Evolutionary conservation across 129 eudicot genomes (phyloP), one percentile per base, ranked within the genome.

Genomic region (Calendula officinalis): DNA sequence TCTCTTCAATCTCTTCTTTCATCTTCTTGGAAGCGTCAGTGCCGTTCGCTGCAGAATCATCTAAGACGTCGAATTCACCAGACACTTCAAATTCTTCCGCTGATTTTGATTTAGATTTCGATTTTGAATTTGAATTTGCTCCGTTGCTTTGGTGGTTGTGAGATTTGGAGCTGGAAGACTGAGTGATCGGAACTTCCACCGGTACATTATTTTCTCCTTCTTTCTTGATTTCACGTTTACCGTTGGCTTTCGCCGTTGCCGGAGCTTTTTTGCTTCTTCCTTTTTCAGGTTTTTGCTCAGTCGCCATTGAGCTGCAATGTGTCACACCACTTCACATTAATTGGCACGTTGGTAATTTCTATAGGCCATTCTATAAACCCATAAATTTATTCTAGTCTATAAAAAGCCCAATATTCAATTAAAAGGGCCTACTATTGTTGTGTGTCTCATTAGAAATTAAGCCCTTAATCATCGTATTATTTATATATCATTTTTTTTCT

Each of bases 1-100:
- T 60, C 70, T 75, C 72, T 15, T 51, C 67, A 49, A 41, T 56
- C 55, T 72, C 70, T 7, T 68, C 78, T 46, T 55, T 67, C 53
- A 16, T 65, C 47, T 56, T 69, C 36, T 68, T 60, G 17, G 64
- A 12, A 40, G 22, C 60, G 4, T 62, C 54, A n/a, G 11, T 69
- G 41, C 71, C 67, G 53, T 75, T 75, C 14, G 7, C 15, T 39
- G 8, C 35, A 8, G 43, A 30, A 9, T 34, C 61, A 15, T 14
- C 56, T 0, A 55, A 51, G 32, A 35, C 67, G 4, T 36, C 47
- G 10, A 8, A 45, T 45, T 70, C 67, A 30, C 70, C 69, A 36
- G 58, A 42, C 3, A 17, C 68, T 63, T 69, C 55, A 33, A n/a
- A 40, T 8, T 17, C 39, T n/a, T n/a, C 8, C 3, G 44, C 14